A percentile compares a stretch with the other conserved stretches of the same genome.
These are phyloP conservation scores for Onygenales sp. DNA, from an alignment of 2,329 filamentous ascomycete genomes.

Conservation along the genomic window DNA sequence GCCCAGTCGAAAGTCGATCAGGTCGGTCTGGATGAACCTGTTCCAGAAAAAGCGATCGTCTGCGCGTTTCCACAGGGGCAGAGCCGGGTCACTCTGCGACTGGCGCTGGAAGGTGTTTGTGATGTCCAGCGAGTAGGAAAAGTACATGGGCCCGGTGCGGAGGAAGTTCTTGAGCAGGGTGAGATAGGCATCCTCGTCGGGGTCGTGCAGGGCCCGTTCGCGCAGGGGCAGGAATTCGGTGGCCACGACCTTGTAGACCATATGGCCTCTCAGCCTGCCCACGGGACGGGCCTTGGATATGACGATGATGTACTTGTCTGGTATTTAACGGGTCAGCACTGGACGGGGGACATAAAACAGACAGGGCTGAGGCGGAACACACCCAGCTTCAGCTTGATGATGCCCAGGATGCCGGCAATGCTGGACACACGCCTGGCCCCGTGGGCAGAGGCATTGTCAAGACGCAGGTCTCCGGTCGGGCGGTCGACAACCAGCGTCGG, in stretches of 20 bases:
- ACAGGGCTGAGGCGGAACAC: constrained; percentile 20
- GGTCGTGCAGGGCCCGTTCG: constrained; percentile 82
- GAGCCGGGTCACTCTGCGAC: constrained; percentile 59
- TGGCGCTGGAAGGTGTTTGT: constrained; percentile 97
- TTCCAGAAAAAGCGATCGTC: constrained; percentile 99
- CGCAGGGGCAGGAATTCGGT: constrained; percentile 92
- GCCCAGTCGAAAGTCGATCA: constrained; percentile 76
- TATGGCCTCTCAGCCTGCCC: constrained; percentile 86
- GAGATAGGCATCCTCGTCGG: constrained; percentile 89
- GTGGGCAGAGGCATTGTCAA: constrained; percentile 69
- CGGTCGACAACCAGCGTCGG: constrained; percentile 83
- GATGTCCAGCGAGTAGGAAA: constrained; percentile 92
- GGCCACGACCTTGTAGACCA: constrained; percentile 84
- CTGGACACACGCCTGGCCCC: constrained; percentile 80
- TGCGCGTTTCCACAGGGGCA: constrained; percentile 79
- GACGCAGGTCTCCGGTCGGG: constrained; percentile 79
- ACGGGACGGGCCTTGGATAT: constrained; percentile 91
- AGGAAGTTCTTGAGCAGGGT: constrained; percentile 71
- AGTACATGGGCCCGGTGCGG: constrained; percentile 85
- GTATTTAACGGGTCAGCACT: constrained; percentile 5
- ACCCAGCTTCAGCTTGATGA: constrained; percentile 90
- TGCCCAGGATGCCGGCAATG: constrained; percentile 87
- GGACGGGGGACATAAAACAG: not conserved
- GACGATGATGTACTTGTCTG: constrained; percentile 90
- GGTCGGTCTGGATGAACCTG: constrained; percentile 77